Base-by-base conservation (phyloP, 495 filamentous ascomycete genomes). In the Peziza echinospora region DNA sequence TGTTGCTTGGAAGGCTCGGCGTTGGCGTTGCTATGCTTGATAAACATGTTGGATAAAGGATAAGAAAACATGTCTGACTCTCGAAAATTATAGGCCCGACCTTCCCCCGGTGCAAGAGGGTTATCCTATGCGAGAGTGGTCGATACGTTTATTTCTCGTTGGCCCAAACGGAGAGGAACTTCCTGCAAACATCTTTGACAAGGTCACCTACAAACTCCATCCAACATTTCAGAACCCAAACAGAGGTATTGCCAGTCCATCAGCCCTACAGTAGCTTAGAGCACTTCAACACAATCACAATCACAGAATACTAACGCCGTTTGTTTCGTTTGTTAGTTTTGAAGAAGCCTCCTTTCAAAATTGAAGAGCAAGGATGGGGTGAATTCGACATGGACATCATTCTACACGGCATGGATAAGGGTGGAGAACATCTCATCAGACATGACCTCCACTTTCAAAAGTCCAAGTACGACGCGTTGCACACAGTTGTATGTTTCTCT, bases 301-400 rank as follows among this genome's bases (percentile, higher is more conserved):
- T n/a, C n/a, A 13, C 24, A 24, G 37, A 16, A 21, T 13, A 37
- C 39, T 13, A 16, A 37, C 17, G 23, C 5, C 9, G 17, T 30
- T 11, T 9, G 23, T 11, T 16, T 9, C n/a, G n/a, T 17, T 26
- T 28, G 46, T 13, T 53, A 92, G 84, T 74, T 5, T 72, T 87
- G 68, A 77, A 76, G 55, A 76, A 77, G 28, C 77, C 84, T 0
- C 89, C 89, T 0, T 99, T 96, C 67, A 72, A 73, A 21, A 89
- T 93, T 60, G 65, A 73, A 45, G 91, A 99, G 63, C 78, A 91
- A 62, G 91, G 91, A 54, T 99, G 91, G 91, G 91, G 91, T 56
- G 91, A 99, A 64, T 99, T 99, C 58, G 91, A 96, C 57, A 87
- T 96, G 82, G 67, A 70, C 22, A 87, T 96, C 51, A 70, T 78